These are phyloP conservation scores for Hyphopichia burtonii DNA, from an alignment of 1,139 yeast genomes.

Conservation along the genomic window DNA sequence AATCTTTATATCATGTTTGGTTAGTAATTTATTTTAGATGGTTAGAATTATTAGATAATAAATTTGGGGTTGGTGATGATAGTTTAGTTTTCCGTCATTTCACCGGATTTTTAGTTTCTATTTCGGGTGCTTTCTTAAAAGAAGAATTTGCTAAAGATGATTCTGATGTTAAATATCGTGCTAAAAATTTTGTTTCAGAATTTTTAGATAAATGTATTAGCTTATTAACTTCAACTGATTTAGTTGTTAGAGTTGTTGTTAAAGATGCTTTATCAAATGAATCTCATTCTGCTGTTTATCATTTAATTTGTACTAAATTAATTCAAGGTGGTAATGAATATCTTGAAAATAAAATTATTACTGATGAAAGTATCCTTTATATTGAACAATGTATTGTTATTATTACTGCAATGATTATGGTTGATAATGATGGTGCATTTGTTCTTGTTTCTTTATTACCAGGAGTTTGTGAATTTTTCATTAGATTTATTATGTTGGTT, in stretches of 20 bases:
- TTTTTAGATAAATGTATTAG: constrained; percentile 52
- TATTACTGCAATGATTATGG: constrained; percentile 35
- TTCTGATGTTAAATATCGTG: constrained; percentile 22
- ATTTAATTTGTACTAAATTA: constrained; percentile 34
- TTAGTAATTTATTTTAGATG: constrained; percentile 56
- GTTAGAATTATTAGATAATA: constrained; percentile 33
- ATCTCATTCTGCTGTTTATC: constrained; percentile 45
- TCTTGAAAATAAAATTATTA: constrained; percentile 23
- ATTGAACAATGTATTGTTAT: constrained; percentile 42
- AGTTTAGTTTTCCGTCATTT: constrained; percentile 53
- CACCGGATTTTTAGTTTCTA: constrained; percentile 61
- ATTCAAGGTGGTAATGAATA: constrained; percentile 23
- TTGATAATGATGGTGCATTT: constrained; percentile 39
- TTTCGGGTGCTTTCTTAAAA: constrained; percentile 53
- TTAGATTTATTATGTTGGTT: constrained; percentile 33
- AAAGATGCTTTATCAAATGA: constrained; percentile 48
- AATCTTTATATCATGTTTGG: constrained; percentile 64
- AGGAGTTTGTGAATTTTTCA: constrained; percentile 26
- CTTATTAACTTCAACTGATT: constrained; percentile 50
- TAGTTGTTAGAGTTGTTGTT: constrained; percentile 46
- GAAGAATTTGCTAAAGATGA: constrained; percentile 27
- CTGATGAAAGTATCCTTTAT: constrained; percentile 33
- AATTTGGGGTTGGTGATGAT: constrained; percentile 25
- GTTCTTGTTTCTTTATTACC: constrained; percentile 36
- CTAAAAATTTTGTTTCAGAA: constrained; percentile 32